Conservation (phyloP, 2,329 filamentous ascomycete species). For the Fusarium scirpi region DNA sequence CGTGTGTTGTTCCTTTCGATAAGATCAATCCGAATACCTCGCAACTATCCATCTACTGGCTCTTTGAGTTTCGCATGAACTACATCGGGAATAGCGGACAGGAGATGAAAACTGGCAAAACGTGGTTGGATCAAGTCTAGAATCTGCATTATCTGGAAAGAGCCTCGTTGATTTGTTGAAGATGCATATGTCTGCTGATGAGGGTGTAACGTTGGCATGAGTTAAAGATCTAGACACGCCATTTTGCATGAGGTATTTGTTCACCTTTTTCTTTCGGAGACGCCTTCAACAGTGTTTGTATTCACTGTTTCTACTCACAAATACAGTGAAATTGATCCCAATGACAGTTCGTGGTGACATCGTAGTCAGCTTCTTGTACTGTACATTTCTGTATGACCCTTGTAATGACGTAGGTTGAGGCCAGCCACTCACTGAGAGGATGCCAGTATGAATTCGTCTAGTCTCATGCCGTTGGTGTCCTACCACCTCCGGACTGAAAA, state of each 20-base stretch:
- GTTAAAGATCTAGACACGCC: slow-evolving; percentile 16
- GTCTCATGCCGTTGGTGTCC: slow-evolving; percentile 21
- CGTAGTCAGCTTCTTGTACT: slow-evolving; percentile 4
- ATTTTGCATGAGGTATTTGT: background rate
- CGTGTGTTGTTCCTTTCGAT: background rate
- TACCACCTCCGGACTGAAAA: background rate
- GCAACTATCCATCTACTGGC: background rate
- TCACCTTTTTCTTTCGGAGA: background rate
- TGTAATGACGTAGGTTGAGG: slow-evolving; percentile 34
- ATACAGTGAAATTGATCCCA: background rate
- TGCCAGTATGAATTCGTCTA: slow-evolving; percentile 10
- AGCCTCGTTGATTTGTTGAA: background rate
- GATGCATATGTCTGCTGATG: slow-evolving; percentile 26
- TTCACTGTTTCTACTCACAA: background rate
- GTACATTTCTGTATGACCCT: slow-evolving; percentile 11
- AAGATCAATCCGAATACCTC: background rate
- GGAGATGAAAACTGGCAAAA: slow-evolving; percentile 12
- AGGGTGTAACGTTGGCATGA: slow-evolving; percentile 9
- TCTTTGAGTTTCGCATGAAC: background rate
- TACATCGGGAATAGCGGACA: slow-evolving; percentile 3
- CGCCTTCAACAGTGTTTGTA: background rate
- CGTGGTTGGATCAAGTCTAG: slow-evolving; percentile 9
- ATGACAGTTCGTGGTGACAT: slow-evolving; percentile 29
- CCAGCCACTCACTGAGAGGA: slow-evolving; percentile 5
- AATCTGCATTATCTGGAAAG: slow-evolving; percentile 8